These are phyloP conservation scores for Teunomyces pallodes DNA, from an alignment of 805 yeast species.

Conservation along the genomic window DNA sequence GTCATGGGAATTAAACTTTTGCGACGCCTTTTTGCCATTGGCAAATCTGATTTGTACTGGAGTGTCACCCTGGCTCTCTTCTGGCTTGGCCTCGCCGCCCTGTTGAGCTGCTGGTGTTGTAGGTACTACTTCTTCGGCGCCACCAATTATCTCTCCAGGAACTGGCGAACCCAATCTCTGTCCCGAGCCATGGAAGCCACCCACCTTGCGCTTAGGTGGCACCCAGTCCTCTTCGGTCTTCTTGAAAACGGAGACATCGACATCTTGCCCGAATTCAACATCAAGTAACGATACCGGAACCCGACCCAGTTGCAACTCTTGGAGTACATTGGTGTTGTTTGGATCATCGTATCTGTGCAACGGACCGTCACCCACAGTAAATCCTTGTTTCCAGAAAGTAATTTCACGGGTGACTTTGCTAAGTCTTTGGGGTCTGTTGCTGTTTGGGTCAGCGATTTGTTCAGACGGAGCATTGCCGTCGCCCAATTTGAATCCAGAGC, in stretches of 20 bases:
- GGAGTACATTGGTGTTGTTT: slow-evolving; percentile 70
- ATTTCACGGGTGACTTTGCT: slow-evolving; percentile 71
- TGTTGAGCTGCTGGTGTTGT: slow-evolving; percentile 12
- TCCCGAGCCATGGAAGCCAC: slow-evolving; percentile 78
- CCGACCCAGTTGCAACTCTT: slow-evolving; percentile 81
- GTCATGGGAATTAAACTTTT: slow-evolving; percentile 62
- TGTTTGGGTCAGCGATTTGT: slow-evolving; percentile 30
- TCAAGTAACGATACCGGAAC: slow-evolving; percentile 84
- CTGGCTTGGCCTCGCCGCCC: slow-evolving; percentile 3
- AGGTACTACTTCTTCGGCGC: slow-evolving; percentile 7
- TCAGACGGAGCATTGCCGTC: slow-evolving; percentile 42
- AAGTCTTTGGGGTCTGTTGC: slow-evolving; percentile 21
- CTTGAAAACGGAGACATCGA: slow-evolving; percentile 82
- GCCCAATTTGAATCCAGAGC: slow-evolving; percentile 54
- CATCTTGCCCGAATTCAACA: slow-evolving; percentile 88
- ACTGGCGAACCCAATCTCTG: slow-evolving; percentile 87
- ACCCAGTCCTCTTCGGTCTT: slow-evolving; percentile 77
- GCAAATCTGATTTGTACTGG: slow-evolving; percentile 81
- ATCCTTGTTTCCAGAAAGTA: slow-evolving; percentile 96
- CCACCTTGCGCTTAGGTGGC: slow-evolving; percentile 59
- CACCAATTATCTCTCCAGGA: slow-evolving; percentile 56
- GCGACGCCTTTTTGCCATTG: slow-evolving; percentile 68
- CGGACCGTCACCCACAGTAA: slow-evolving; percentile 89
- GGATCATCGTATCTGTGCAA: slow-evolving; percentile 90
- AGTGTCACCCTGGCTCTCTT: slow-evolving; percentile 56